Base-by-base conservation (phyloP, 192 early-diverging fungal genomes). In the Backusella morwellensis region DNA sequence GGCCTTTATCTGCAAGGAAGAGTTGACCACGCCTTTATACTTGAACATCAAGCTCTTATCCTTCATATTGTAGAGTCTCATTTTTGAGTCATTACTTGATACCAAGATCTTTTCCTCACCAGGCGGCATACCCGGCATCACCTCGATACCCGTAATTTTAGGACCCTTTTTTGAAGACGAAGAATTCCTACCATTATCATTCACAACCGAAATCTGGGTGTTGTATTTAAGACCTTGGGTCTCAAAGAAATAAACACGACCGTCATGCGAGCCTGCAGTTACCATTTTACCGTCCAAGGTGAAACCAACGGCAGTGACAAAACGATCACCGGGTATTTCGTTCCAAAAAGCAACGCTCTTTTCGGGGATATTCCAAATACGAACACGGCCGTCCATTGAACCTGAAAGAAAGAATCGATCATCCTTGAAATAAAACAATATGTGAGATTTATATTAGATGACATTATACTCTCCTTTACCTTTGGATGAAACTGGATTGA, bases 81-180 rank as follows among this genome's bases (percentile, higher is more conserved):
- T 80, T 0, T 88, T 83, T 40, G 93, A 95, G 85, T 97, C 95
- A 71, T 91, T 94, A 54, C 90, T 90, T 4, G 93, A 91, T 4
- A 94, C 84, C 14, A 94, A 73, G 6, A 94, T 71, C 75, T 85
- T 87, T 15, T 91, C 90, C 35, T 91, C 89, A 17, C 84, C 88
- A 19, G 81, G 77, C 17, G 79, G 74, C 26, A 89, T 63, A 77
- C 88, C 74, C 1, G 90, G 87, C 66, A 89, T 80, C 29, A 82
- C 63, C 75, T 91, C 90, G 59, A 97, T 93, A 6, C 95, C 93
- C 0, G 92, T 95, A 71, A 97, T 93, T 69, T 94, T 94, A 76
- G 85, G 87, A 12, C 89, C 90, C 15, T 70, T 63, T 76, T 89
- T 88, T 4, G 88, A 40, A 87, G 84, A 50, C 83, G 88, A 67